Base-by-base conservation (phyloP, 768 basidiomycete genomes). In the Aureoboletus auriporus region DNA sequence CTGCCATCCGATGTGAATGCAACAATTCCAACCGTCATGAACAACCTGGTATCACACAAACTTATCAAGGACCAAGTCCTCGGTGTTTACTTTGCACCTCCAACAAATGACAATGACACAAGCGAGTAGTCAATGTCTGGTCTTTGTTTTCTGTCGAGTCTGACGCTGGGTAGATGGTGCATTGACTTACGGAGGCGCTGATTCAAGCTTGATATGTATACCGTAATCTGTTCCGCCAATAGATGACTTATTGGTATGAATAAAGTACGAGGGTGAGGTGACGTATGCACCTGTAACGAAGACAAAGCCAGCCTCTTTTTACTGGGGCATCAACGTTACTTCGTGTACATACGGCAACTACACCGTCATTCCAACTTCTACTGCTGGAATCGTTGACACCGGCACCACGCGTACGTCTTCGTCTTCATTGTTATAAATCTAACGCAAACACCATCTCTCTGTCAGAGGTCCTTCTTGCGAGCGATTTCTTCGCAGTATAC, bases 301-400 rank as follows among this genome's bases (percentile, higher is more conserved):
- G 37, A 64, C 56, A 23, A 26, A 8, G 8, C 58, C 60, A 3
- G 42, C 62, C 26, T 30, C 33, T 16, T 0, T 0, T 8, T 63
- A 34, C 51, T 65, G 63, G 63, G 63, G 63, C 8, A 57, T 64
- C 46, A 47, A 63, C 20, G 40, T 60, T 16, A 53, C 50, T 16
- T 36, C 16, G 31, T 6, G 16, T 10, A 49, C 52, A 6, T 54
- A 51, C 16, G 57, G 55, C 34, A 16, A 16, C 8, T 30, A 33
- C 30, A 45, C 38, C 10, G 12, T 54, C 28, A 57, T 60, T 12
- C 38, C 48, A 4, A 33, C 30, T 2, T 59, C 55, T 6, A 49
- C 50, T 11, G 55, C 63, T 28, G 63, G 63, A 3, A 56, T 64
- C n/a, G 63, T 64, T 39, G 63, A 64, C 40, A 57, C 54, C 11